Evolutionary conservation across 768 basidiomycete species (phyloP).

Genomic region (Calocybe cyanea): DNA sequence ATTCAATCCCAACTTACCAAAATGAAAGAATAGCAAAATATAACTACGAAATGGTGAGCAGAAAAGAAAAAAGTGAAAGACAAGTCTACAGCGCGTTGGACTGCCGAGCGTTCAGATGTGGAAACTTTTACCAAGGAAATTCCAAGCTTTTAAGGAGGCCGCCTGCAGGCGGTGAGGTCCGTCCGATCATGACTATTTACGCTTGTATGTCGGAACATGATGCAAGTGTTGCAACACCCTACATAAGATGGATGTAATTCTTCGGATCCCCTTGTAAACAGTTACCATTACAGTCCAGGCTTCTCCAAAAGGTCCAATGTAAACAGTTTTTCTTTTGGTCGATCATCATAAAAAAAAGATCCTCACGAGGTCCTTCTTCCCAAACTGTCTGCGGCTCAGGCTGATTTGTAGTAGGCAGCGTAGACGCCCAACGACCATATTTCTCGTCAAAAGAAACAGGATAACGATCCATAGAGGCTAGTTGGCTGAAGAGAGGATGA

Average conservation of each 20-base stretch:
- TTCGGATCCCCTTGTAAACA: constrained; percentile 5
- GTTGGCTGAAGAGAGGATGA: too few relatives aligned
- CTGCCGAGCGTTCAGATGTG: too few relatives aligned
- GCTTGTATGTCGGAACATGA: constrained; percentile 8
- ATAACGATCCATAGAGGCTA: too few relatives aligned
- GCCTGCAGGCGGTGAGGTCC: constrained; percentile 9
- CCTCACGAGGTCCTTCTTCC: too few relatives aligned
- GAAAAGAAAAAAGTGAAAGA: not conserved
- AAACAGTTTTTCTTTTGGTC: too few relatives aligned
- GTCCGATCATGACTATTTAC: constrained; percentile 6
- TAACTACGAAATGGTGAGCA: not conserved
- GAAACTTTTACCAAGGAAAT: too few relatives aligned
- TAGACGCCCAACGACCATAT: too few relatives aligned
- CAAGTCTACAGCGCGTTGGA: too few relatives aligned
- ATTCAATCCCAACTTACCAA: not conserved
- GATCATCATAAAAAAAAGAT: too few relatives aligned
- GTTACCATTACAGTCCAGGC: not conserved
- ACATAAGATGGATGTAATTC: not conserved
- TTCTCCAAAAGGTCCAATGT: not conserved
- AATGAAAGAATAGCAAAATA: not conserved
- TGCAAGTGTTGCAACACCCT: constrained; percentile 7
- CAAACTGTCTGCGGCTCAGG: too few relatives aligned
- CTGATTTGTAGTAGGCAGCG: too few relatives aligned
- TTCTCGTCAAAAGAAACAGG: too few relatives aligned
- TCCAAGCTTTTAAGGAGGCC: constrained; percentile 1